Conservation (phyloP, 208 protist genomes). For the Trypanosoma theileri region DNA sequence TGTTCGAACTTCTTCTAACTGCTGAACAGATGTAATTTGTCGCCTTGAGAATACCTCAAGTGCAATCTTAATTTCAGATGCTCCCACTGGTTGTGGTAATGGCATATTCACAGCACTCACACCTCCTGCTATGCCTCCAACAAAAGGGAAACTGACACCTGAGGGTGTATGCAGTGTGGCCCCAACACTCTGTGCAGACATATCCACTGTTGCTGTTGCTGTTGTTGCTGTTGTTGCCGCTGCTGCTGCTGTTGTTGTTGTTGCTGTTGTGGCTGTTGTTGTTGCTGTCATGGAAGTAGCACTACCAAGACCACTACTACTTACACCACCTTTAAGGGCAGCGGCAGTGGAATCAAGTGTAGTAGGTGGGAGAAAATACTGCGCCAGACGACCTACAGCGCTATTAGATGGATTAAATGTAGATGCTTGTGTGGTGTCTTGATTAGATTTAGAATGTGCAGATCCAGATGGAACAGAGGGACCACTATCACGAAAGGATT, state of each 20-base stretch:
- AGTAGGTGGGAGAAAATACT: conserved; percentile 29
- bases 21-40: conserved; percentile 70
- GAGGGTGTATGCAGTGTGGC: too few species aligned
- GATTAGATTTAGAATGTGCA: neutral
- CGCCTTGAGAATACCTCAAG: conserved; percentile 71
- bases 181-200: too few species aligned
- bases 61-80: conserved; percentile 70
- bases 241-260: too few species aligned
- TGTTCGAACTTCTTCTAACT: conserved; percentile 75
- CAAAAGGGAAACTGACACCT: too few species aligned
- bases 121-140: too few species aligned
- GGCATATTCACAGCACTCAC: neutral
- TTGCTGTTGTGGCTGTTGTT: too few species aligned
- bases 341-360: neutral
- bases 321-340: neutral
- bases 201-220: too few species aligned
- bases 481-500: neutral
- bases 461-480: neutral
- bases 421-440: conserved; percentile 24
- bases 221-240: too few species aligned
- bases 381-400: conserved; percentile 25
- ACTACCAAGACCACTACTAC: neutral
- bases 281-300: neutral
- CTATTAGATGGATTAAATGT: conserved; percentile 21
- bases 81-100: conserved; percentile 8